phyloP scores from a whole-genome alignment of 1,284 basidiomycete genomes.

The Pascua guehoae region DNA sequence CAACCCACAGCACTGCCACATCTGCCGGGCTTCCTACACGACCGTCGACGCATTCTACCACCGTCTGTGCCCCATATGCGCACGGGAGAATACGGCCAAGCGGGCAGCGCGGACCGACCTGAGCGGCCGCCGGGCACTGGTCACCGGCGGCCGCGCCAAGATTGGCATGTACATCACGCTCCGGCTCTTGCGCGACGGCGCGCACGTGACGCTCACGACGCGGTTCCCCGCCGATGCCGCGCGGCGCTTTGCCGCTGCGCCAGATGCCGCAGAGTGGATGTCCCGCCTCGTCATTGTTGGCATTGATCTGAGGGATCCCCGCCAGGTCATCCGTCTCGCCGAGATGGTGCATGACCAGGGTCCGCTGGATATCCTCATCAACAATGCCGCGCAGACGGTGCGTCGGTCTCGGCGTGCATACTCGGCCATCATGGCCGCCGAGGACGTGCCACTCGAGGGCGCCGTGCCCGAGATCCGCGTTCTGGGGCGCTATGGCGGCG shows the following conservation, averaged over 20 bases:
- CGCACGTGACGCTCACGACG: neutral
- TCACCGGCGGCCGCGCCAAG: slow-evolving; percentile 2
- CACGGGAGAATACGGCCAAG: neutral
- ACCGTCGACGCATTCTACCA: neutral
- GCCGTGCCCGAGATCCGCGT: neutral
- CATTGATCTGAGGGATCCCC: neutral
- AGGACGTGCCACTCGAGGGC: neutral
- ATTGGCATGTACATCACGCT: slow-evolving; percentile 1
- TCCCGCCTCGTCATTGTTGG: neutral
- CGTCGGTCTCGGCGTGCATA: neutral
- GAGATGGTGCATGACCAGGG: neutral
- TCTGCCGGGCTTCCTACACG: neutral
- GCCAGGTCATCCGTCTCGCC: neutral
- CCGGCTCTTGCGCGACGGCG: neutral
- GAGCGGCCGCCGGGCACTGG: neutral
- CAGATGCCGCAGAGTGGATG: neutral
- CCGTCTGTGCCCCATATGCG: neutral
- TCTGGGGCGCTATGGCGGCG: neutral
- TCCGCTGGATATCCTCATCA: neutral
- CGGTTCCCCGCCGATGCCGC: slow-evolving; percentile 1
- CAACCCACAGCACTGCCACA: neutral
- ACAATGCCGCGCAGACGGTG: slow-evolving; percentile 2
- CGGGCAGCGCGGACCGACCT: neutral
- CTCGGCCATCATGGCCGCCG: neutral
- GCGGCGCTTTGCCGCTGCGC: neutral